Evolutionary conservation across 176 grass and related monocot genomes (phyloP).

Genomic region (Tuctoria greenei): DNA sequence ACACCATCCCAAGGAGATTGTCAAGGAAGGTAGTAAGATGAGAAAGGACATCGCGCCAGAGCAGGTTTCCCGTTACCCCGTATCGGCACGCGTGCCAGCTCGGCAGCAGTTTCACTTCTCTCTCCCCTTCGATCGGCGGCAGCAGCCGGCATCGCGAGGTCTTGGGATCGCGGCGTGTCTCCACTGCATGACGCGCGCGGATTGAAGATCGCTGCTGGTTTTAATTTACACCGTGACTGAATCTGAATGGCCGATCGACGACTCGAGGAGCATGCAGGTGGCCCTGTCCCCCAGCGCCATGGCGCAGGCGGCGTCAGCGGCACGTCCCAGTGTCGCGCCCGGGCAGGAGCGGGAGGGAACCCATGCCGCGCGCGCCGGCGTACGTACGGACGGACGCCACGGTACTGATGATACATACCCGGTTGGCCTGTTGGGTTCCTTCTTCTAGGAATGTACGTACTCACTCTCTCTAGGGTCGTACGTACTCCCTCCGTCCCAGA

Average conservation of each 20-base stretch:
- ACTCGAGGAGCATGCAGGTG: no score
- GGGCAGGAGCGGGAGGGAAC: background rate
- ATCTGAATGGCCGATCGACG: background rate
- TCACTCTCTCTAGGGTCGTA: background rate
- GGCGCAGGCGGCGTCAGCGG: conserved; percentile 14
- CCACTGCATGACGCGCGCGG: background rate
- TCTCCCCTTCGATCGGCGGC: no score
- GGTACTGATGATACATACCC: background rate
- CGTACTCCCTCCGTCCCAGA: no score
- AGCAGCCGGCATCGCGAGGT: conserved; percentile 1
- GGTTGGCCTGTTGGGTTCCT: background rate
- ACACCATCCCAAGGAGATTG: no score
- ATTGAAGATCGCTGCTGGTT: conserved; percentile 3
- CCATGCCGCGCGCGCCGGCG: background rate
- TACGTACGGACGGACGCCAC: background rate
- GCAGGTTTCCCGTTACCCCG: no score
- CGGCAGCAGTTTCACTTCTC: background rate
- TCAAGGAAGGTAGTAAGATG: no score
- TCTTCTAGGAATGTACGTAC: background rate
- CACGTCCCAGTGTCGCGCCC: conserved; percentile 37
- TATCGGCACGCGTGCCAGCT: conserved; percentile 17
- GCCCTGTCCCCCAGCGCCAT: background rate
- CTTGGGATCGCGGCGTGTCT: background rate
- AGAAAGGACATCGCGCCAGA: no score
- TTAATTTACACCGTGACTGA: background rate